Percentiles rank a stretch among this genome's conserved stretches.
Conservation (phyloP, 129 eudicot species). For the Glebionis coronaria region DNA sequence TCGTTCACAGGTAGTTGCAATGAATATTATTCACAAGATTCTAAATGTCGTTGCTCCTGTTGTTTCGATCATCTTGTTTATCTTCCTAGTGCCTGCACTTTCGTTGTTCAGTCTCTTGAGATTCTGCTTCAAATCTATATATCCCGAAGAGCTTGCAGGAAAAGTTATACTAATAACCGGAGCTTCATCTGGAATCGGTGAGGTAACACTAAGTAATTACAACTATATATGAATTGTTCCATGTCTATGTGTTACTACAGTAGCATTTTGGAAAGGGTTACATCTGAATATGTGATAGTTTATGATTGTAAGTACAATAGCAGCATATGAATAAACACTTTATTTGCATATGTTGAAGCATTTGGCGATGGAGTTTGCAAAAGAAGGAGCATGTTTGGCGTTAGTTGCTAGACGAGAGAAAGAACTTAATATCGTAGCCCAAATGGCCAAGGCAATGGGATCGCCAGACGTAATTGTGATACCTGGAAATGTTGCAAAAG, state of each 20-base stretch:
- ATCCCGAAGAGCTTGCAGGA: constrained; percentile 23
- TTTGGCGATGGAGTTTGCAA: constrained; percentile 37
- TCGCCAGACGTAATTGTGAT: constrained; percentile 51
- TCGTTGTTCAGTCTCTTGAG: constrained; percentile 17
- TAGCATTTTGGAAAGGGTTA: too few relatives aligned
- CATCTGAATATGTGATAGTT: too few relatives aligned
- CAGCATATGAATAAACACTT: not conserved
- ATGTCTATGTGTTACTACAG: not conserved
- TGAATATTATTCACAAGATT: constrained; percentile 16
- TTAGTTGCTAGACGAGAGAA: constrained; percentile 52
- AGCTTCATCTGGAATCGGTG: constrained; percentile 45
- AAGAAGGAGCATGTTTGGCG: constrained; percentile 56
- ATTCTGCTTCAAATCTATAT: not conserved
- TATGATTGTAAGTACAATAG: not conserved
- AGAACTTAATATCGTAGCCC: constrained; percentile 43
- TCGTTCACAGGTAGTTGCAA: not conserved
- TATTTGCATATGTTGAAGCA: constrained; percentile 22
- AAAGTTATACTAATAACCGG: constrained; percentile 43
- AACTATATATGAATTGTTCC: not conserved
- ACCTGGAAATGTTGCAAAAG: constrained; percentile 48
- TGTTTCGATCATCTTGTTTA: not conserved
- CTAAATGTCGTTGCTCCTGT: constrained; percentile 19
- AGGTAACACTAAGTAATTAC: constrained; percentile 13
- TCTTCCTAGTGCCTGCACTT: constrained; percentile 12
- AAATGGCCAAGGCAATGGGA: constrained; percentile 39